Percentiles rank a stretch among this genome's conserved stretches.
Conservation (phyloP, 805 yeast genomes). For the Osmozyma mogii region DNA sequence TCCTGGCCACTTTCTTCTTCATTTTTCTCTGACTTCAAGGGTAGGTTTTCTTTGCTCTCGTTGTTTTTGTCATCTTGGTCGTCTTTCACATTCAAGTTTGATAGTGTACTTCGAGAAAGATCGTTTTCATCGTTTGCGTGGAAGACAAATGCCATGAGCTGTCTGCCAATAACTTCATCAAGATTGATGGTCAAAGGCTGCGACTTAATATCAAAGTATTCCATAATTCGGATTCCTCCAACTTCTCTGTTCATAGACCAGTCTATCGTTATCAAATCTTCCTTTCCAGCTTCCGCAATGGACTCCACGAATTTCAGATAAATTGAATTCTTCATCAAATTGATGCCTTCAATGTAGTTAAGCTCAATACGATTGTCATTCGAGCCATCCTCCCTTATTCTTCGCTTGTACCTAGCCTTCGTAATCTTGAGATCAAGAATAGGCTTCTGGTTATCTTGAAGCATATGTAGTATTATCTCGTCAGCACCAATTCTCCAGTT, state of each 20-base stretch:
- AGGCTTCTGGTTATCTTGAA: constrained; percentile 33
- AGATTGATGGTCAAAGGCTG: constrained; percentile 30
- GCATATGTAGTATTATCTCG: constrained; percentile 30
- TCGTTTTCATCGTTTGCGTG: constrained; percentile 11
- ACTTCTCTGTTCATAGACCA: constrained; percentile 37
- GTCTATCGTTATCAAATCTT: constrained; percentile 23
- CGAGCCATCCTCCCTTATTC: constrained; percentile 33
- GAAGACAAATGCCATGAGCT: constrained; percentile 30
- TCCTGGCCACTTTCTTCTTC: constrained; percentile 5
- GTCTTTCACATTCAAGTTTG: too few species aligned
- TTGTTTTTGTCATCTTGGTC: too few species aligned
- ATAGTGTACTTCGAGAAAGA: constrained; percentile 17
- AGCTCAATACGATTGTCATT: constrained; percentile 30
- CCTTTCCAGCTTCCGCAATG: constrained; percentile 2
- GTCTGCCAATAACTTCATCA: constrained; percentile 33
- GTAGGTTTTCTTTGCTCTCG: neutral
- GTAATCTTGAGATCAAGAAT: constrained; percentile 32
- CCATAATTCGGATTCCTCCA: constrained; percentile 36
- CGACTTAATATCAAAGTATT: constrained; percentile 28
- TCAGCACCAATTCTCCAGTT: constrained; percentile 34
- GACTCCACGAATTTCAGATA: constrained; percentile 31
- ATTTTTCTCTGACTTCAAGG: constrained; percentile 3
- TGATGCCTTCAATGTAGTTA: constrained; percentile 30
- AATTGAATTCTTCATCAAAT: constrained; percentile 22
- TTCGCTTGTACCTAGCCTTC: constrained; percentile 23